These are phyloP conservation scores for Takakia lepidozioides DNA, from an alignment of 225 moss, liverwort and hornwort genomes.

Conservation along the genomic window DNA sequence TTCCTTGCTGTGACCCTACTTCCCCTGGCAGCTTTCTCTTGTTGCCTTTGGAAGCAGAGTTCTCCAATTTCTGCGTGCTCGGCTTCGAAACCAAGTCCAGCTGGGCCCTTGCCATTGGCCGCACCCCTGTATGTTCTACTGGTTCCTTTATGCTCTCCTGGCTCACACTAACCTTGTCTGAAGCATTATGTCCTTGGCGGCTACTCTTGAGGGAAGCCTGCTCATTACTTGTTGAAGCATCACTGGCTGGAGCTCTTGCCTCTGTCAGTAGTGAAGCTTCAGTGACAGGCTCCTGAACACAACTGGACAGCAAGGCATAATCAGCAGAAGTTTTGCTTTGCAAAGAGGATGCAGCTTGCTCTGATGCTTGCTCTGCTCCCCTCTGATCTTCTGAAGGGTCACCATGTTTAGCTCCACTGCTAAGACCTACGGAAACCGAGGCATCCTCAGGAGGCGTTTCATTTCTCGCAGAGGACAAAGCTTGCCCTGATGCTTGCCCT, in stretches of 20 bases:
- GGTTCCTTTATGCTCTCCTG: no score
- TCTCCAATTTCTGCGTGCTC: constrained; percentile 4
- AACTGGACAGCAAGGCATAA: constrained; percentile 7
- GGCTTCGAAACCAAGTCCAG: no score
- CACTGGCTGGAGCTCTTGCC: constrained; percentile 6
- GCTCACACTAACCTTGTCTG: no score
- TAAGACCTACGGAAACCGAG: constrained; percentile 11
- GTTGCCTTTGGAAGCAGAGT: not conserved
- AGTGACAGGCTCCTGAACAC: constrained; percentile 12
- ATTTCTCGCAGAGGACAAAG: not conserved
- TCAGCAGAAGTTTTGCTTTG: constrained; percentile 9
- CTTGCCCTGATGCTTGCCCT: constrained; percentile 14
- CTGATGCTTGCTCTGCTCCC: constrained; percentile 18
- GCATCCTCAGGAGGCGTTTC: constrained; percentile 9
- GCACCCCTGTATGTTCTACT: no score
- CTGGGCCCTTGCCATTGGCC: no score
- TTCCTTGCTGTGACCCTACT: constrained; percentile 13
- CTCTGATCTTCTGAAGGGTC: constrained; percentile 36
- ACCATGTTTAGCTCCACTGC: constrained; percentile 19
- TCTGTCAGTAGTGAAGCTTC: constrained; percentile 13
- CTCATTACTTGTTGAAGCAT: not conserved
- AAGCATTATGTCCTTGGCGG: not conserved
- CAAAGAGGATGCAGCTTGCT: not conserved
- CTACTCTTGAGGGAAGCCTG: not conserved
- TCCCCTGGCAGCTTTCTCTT: constrained; percentile 25